Evolutionary conservation across 2,329 filamentous ascomycete genomes (phyloP), one percentile per base, ranked within the genome.

Genomic region (Colletotrichum sp.): DNA sequence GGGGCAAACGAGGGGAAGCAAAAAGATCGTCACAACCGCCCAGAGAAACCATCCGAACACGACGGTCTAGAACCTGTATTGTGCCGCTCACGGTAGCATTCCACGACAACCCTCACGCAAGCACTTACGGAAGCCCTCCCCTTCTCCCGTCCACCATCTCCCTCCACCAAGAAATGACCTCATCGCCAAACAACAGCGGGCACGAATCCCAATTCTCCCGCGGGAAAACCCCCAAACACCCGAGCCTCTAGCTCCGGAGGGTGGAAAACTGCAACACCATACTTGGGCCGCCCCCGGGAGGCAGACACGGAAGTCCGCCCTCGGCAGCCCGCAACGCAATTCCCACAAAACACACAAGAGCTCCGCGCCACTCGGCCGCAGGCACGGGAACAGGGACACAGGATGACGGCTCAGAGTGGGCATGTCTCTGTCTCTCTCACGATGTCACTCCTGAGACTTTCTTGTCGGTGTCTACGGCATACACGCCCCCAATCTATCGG

Each of bases 401-500:
- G 30, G 59, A 21, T 24, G n/a, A n/a, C 59, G 59, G 30, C 18
- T 49, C 1, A 1, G 26, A 15, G 9, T 52, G 44, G 59, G 34
- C 30, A 21, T 21, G 59, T n/a, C 18, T 49, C 39, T 39, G 8
- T 39, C 16, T n/a, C 57, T 60, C 28, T 32, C 24, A 28, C 57
- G 26, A 65, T 26, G 24, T 13, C 1, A 65, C 44, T 44, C 28
- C 63, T 49, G 63, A 65, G 63, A 66, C 63, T 52, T 21, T 3
- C n/a, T 21, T 2, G 15, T 66, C 18, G 63, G 39, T 55, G 12
- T 36, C 49, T 36, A 28, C 30, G 66, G 32, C 24, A n/a, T 12
- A 44, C 28, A 24, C 34, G n/a, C 36, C 39, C 13, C n/a, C 72
- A 72, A 72, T 72, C 30, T 75, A 75, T 75, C 62, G 52, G 68